Evolutionary conservation across 805 yeast species (phyloP).

Genomic region (Wickerhamomyces subpelliculosus): DNA sequence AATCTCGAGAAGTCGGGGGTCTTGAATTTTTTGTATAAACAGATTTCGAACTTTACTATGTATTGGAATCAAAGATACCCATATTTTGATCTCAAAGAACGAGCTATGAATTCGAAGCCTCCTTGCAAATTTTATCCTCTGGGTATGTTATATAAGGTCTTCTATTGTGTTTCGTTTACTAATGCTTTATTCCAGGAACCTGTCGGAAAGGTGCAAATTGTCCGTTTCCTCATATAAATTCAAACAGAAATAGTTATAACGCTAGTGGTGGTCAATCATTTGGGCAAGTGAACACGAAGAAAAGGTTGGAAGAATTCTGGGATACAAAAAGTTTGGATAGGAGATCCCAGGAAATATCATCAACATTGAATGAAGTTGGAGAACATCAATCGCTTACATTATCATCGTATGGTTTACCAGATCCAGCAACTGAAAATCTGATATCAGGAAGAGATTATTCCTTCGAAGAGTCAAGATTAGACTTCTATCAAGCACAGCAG

Average conservation of each 20-base stretch:
- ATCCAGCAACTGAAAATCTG: slow-evolving; percentile 41
- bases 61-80: too few species aligned
- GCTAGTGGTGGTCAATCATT: neutral
- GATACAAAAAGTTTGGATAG: slow-evolving; percentile 16
- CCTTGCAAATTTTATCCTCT: neutral
- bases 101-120: neutral
- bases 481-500: slow-evolving; percentile 35
- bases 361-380: slow-evolving; percentile 14
- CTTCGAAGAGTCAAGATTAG: slow-evolving; percentile 43
- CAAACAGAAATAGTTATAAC: slow-evolving; percentile 10
- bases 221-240: slow-evolving; percentile 33
- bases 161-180: neutral
- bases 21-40: neutral
- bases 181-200: slow-evolving; percentile 7
- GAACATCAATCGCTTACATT: slow-evolving; percentile 26
- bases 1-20: too few species aligned
- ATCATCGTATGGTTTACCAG: slow-evolving; percentile 40
- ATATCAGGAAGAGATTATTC: slow-evolving; percentile 48
- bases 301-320: slow-evolving; percentile 16
- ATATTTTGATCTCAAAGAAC: neutral
- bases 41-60: neutral
- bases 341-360: slow-evolving; percentile 22
- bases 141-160: neutral
- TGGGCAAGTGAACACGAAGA: slow-evolving; percentile 4
- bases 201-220: slow-evolving; percentile 40